A percentile compares a stretch with the other conserved stretches of the same genome.
These are phyloP conservation scores for Cupressus sempervirens DNA, from an alignment of 75 land plant genomes.

Conservation along the genomic window DNA sequence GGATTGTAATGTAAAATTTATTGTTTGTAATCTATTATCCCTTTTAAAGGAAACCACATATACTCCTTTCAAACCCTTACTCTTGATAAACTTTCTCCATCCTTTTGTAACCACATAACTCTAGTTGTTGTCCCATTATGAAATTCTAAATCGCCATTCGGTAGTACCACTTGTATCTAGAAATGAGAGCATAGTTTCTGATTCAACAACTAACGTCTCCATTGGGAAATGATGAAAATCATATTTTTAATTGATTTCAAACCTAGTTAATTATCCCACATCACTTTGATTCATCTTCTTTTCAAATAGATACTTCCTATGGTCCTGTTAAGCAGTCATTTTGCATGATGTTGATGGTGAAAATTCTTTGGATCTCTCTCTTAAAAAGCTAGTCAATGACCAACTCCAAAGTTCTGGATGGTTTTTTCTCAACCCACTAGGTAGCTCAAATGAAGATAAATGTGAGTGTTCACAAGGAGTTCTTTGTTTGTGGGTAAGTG, in stretches of 20 bases:
- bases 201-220: too few species aligned
- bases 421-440: too few species aligned
- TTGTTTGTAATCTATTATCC: not conserved
- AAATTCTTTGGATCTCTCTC: too few species aligned
- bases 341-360: too few species aligned
- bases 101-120: conserved; percentile 68
- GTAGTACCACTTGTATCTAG: not conserved
- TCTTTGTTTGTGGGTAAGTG: too few species aligned
- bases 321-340: too few species aligned
- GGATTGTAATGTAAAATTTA: not conserved
- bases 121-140: conserved; percentile 67
- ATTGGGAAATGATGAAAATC: not conserved
- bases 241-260: not conserved
- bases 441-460: too few species aligned
- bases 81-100: conserved; percentile 70
- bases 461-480: too few species aligned
- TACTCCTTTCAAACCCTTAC: conserved; percentile 46
- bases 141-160: conserved; percentile 58
- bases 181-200: not conserved
- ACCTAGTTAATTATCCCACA: not conserved
- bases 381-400: too few species aligned
- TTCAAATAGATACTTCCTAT: not conserved
- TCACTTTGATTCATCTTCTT: not conserved
- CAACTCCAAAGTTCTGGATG: too few species aligned
- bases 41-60: conserved; percentile 39